These are phyloP conservation scores for Exophiala viscosa DNA, from an alignment of 2,329 filamentous ascomycete species.

Conservation along the genomic window DNA sequence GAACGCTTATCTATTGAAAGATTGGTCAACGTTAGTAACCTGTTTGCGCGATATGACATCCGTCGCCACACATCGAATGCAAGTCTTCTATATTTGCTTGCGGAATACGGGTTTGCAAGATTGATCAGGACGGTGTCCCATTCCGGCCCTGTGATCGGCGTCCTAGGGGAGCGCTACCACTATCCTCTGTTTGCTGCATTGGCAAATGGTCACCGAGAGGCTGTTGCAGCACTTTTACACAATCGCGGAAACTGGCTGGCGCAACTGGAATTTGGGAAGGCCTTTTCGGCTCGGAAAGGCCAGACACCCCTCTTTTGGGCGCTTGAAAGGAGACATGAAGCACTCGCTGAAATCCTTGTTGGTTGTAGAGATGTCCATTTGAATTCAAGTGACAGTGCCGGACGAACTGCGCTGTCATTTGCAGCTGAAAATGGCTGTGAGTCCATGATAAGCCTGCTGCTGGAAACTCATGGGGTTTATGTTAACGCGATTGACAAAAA, in stretches of 20 bases:
- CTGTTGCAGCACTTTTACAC: not conserved
- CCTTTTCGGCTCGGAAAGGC: not conserved
- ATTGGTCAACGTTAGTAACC: conserved; percentile 35
- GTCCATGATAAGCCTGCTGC: conserved; percentile 22
- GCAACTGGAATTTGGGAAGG: not conserved
- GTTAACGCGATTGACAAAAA: conserved; percentile 18
- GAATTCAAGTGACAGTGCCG: conserved; percentile 23
- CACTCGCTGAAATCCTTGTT: conserved; percentile 1
- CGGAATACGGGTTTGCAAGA: conserved; percentile 14
- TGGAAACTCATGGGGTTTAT: conserved; percentile 24
- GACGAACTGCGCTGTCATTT: conserved; percentile 27
- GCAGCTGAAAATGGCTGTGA: conserved; percentile 28
- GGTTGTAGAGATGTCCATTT: conserved; percentile 7
- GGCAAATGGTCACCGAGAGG: conserved; percentile 2
- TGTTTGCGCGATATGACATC: conserved; percentile 34
- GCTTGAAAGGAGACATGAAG: conserved; percentile 26
- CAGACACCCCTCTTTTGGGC: conserved; percentile 3
- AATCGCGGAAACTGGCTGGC: not conserved
- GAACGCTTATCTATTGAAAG: conserved; percentile 27
- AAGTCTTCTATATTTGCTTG: conserved; percentile 24
- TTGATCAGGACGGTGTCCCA: conserved; percentile 36
- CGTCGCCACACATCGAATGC: conserved; percentile 29
- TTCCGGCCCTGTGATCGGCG: conserved; percentile 32
- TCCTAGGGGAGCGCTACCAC: conserved; percentile 27
- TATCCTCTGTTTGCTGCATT: conserved; percentile 19